A percentile compares a stretch with the other conserved stretches of the same genome.
These are phyloP conservation scores for Stereocaulon alpinum DNA, from an alignment of 495 filamentous ascomycete genomes.

Conservation along the genomic window DNA sequence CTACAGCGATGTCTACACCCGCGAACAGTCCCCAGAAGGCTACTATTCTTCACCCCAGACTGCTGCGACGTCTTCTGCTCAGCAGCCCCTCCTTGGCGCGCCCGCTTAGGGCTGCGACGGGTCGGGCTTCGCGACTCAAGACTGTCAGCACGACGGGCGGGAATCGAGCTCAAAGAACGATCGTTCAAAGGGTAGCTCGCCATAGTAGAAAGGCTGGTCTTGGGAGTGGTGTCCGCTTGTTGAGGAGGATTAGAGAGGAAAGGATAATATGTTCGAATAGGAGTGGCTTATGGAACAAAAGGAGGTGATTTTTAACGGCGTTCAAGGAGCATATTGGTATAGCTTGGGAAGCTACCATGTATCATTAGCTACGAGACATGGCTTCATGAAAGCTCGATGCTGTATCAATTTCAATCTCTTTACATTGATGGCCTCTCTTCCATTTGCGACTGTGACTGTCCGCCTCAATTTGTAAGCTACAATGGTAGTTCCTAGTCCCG, in stretches of 20 bases:
- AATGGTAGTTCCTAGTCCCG: no score
- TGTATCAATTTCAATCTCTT: not conserved
- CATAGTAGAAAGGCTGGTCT: constrained; percentile 2
- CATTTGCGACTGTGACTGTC: not conserved
- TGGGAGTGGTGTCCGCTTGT: not conserved
- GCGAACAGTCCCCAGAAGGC: constrained; percentile 21
- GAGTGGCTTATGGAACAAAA: not conserved
- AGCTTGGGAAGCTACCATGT: not conserved
- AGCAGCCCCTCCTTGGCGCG: constrained; percentile 89
- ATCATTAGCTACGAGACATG: constrained; percentile 5
- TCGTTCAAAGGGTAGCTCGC: constrained; percentile 1
- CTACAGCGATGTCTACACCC: constrained; percentile 33
- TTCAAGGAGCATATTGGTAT: constrained; percentile 2
- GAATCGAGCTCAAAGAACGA: constrained; percentile 2
- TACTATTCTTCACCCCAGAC: constrained; percentile 46
- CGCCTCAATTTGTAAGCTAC: not conserved
- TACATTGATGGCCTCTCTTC: not conserved
- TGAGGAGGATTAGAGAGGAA: not conserved
- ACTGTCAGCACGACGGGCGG: constrained; percentile 21
- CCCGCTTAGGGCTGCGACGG: constrained; percentile 84
- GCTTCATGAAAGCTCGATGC: not conserved
- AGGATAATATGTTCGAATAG: not conserved
- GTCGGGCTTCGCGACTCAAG: constrained; percentile 63
- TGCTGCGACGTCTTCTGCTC: constrained; percentile 51
- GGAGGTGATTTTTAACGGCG: constrained; percentile 6